phyloP scores from a whole-genome alignment of 2,329 filamentous ascomycete genomes.

The Penicillium expansum region DNA sequence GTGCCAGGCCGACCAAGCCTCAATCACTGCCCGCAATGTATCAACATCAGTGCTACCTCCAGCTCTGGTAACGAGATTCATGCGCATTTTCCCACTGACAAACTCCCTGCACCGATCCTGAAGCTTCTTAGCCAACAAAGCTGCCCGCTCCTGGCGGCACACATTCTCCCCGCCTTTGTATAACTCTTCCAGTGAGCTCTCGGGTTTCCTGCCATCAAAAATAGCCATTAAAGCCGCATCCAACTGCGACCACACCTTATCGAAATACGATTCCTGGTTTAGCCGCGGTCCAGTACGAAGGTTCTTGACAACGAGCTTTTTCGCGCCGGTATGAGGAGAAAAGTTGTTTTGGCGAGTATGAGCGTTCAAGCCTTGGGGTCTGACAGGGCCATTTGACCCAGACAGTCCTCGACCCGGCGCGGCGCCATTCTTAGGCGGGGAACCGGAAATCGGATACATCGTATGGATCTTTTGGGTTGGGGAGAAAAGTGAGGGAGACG shows the following conservation, averaged over 20 bases:
- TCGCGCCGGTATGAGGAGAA: constrained; percentile 72
- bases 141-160: constrained; percentile 73
- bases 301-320: constrained; percentile 92
- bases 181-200: constrained; percentile 78
- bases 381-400: constrained; percentile 32
- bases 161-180: constrained; percentile 91
- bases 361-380: constrained; percentile 33
- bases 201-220: constrained; percentile 63
- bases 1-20: constrained; percentile 75
- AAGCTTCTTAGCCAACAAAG: constrained; percentile 65
- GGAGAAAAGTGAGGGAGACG: constrained; percentile 22
- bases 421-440: constrained; percentile 37
- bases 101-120: constrained; percentile 65
- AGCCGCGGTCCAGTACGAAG: constrained; percentile 64
- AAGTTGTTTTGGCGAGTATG: constrained; percentile 51
- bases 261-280: constrained; percentile 74
- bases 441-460: constrained; percentile 55
- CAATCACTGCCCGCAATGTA: constrained; percentile 59
- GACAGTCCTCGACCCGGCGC: constrained; percentile 48
- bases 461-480: constrained; percentile 33
- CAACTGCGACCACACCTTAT: constrained; percentile 70
- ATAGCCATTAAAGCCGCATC: constrained; percentile 70
- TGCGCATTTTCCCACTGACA: constrained; percentile 55
- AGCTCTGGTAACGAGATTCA: constrained; percentile 56
- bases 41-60: constrained; percentile 59